phyloP scores from a whole-genome alignment of 2,329 filamentous ascomycete genomes.

The Sclerotinia glacialis region DNA sequence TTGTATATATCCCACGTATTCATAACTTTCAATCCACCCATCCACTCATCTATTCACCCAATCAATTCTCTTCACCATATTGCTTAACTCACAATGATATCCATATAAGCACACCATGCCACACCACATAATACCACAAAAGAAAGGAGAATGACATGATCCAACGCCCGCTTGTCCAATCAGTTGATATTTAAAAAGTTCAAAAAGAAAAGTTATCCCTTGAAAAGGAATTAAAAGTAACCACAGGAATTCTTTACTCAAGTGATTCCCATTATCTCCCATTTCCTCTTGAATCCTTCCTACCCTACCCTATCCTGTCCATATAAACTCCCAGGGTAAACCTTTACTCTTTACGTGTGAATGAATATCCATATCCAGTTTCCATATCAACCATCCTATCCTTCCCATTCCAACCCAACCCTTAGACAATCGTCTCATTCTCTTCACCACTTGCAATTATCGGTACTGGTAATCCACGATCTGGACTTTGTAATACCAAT shows the following conservation, averaged over 20 bases:
- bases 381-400: slow-evolving; percentile 6
- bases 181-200: slow-evolving; percentile 15
- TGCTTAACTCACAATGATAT: not conserved
- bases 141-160: slow-evolving; percentile 5
- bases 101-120: not conserved
- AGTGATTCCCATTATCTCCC: not conserved
- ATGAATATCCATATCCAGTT: slow-evolving; percentile 13
- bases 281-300: slow-evolving; percentile 3
- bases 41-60: not conserved
- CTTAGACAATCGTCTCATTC: slow-evolving; percentile 70
- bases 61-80: not conserved
- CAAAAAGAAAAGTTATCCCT: not conserved
- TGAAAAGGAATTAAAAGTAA: not conserved
- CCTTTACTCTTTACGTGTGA: slow-evolving; percentile 14
- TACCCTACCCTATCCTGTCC: slow-evolving; percentile 8
- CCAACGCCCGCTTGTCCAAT: slow-evolving; percentile 16
- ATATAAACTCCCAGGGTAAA: slow-evolving; percentile 20
- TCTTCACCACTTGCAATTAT: slow-evolving; percentile 84
- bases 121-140: not conserved
- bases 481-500: slow-evolving; percentile 87
- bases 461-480: slow-evolving; percentile 78
- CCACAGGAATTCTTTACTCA: not conserved
- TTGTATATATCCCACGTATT: not conserved
- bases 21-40: not conserved
- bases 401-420: not conserved